Conservation (phyloP, 805 yeast species). For the Blastobotrys americana region DNA sequence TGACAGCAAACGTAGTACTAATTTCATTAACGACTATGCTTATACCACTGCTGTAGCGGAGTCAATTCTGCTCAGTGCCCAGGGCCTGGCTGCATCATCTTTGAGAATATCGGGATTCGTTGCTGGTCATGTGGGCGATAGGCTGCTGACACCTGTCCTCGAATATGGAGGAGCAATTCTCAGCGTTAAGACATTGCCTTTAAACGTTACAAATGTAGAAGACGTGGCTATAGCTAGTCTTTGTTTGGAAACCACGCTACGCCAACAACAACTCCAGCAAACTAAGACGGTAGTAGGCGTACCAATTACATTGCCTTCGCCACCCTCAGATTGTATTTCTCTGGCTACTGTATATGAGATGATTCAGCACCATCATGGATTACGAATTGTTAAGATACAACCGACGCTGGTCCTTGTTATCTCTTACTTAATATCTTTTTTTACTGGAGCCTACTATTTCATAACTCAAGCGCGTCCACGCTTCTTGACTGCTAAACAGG, state of each 20-base stretch:
- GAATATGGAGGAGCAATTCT: neutral
- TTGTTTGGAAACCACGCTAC: neutral
- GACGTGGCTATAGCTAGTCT: neutral
- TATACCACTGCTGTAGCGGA: neutral
- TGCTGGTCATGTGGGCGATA: neutral
- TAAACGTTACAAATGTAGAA: neutral
- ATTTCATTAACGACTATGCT: neutral
- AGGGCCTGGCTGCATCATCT: neutral
- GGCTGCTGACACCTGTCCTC: neutral
- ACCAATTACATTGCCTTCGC: neutral
- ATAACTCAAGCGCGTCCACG: neutral
- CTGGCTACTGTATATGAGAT: neutral
- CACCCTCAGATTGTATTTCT: neutral
- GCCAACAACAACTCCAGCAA: neutral
- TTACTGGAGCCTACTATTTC: neutral
- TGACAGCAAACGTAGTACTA: neutral
- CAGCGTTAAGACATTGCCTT: neutral
- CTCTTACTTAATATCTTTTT: neutral
- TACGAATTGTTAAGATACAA: neutral
- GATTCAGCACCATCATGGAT: neutral
- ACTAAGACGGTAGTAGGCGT: neutral
- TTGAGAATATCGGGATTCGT: neutral
- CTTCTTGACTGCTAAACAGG: neutral
- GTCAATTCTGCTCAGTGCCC: neutral
- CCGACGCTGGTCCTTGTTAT: neutral